These are phyloP conservation scores for Austroboletus rostrupii DNA, from an alignment of 1,284 basidiomycete species.

Conservation along the genomic window DNA sequence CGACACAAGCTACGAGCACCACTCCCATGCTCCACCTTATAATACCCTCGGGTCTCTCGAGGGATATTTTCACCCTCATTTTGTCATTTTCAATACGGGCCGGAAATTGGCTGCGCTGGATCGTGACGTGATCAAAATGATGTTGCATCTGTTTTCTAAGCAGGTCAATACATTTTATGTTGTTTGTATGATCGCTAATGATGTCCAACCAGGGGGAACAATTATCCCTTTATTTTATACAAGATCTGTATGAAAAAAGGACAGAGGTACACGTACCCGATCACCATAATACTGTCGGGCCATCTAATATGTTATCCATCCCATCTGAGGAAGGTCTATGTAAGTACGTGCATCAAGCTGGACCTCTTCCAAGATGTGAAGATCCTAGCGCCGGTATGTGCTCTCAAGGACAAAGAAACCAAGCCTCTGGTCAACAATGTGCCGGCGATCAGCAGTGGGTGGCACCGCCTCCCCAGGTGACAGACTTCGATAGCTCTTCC, in stretches of 20 bases:
- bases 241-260: not conserved
- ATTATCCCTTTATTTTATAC: too few species aligned
- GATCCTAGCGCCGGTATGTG: not conserved
- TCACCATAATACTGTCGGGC: not conserved
- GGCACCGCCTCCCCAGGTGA: not conserved
- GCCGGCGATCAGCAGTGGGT: not conserved
- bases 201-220: too few species aligned
- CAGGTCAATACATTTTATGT: not conserved
- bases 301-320: not conserved
- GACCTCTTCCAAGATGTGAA: not conserved
- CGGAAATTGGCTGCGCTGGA: not conserved
- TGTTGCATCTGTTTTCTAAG: not conserved
- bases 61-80: slow-evolving; percentile 1
- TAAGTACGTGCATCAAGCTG: too few species aligned
- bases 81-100: slow-evolving; percentile 4
- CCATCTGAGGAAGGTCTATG: not conserved
- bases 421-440: not conserved
- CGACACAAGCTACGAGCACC: not conserved
- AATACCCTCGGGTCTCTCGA: not conserved
- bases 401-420: not conserved
- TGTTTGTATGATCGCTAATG: not conserved
- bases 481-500: not conserved
- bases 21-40: not conserved
- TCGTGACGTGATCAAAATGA: not conserved
- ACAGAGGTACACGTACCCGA: not conserved